Base-by-base conservation (phyloP, 768 basidiomycete genomes). In the Tricholoma sp. region DNA sequence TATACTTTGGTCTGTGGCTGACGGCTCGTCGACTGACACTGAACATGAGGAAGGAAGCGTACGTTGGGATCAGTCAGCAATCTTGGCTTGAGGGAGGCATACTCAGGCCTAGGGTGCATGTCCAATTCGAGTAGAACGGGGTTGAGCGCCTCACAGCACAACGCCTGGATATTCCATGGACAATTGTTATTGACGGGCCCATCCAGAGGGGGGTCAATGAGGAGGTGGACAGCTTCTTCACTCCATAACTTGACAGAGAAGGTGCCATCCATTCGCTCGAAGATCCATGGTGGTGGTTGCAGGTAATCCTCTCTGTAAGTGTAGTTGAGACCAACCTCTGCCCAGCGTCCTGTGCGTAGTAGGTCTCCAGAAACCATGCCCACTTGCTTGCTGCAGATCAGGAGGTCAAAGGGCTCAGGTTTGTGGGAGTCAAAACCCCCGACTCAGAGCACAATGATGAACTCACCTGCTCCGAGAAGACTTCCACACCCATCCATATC, bases 91-190 rank as follows among this genome's bases (percentile, higher is more conserved):
- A 36, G 54, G 34, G 39, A 9, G 52, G 58, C 50, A 59, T 56
- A 51, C 54, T 44, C 42, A 18, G 58, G 54, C 50, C 55, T 48
- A 48, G 58, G 58, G 58, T 59, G 58, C 55, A 59, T 56, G 41
- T 59, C 58, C 41, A 51, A 59, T 59, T 59, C 58, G 31, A 59
- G 58, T 56, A 59, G 58, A 56, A 59, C 55, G 48, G n/a, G n/a
- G n/a, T n/a, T n/a, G n/a, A n/a, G n/a, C n/a, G n/a, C n/a, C n/a
- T n/a, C n/a, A n/a, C n/a, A 59, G 50, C 54, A 56, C 50, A 52
- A 41, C 2, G 36, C 18, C 34, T 52, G 32, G 18, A 52, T 52
- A 24, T 6, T 24, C 18, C 37, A 52, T 17, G 50, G 50, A 6
- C 50, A 15, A 45, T 45, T 45, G n/a, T 37, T 39, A 52, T 52